Base-by-base conservation (phyloP, 2,329 filamentous ascomycete species). In the Periconia macrospinosa region DNA sequence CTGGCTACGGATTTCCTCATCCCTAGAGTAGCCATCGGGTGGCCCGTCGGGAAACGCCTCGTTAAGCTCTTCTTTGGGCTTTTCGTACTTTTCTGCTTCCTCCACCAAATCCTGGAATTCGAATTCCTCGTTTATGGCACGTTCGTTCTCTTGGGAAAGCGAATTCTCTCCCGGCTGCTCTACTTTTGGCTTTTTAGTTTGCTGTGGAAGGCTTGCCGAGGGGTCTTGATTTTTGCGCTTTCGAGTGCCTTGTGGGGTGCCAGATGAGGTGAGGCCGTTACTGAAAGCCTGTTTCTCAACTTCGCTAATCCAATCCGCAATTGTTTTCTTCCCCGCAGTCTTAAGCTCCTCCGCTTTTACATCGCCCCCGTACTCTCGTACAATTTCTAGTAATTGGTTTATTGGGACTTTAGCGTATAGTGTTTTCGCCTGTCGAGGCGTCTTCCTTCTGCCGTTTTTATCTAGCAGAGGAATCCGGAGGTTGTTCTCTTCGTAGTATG, bases 241-340 rank as follows among this genome's bases (percentile, higher is more conserved):
- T 37, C 11, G 7, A 33, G 30, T 13, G 30, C 13, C 13, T 33
- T 33, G 7, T 8, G 13, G 8, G 30, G 8, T 18, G 6, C 13
- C 17, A 23, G 17, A 18, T 7, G 41, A 23, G 6, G n/a, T 27
- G 23, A 8, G 8, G 3, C 19, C 17, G 11, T n/a, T 27, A 5
- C 52, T 59, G 5, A 63, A 51, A 10, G 63, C 61, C 13, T 54
- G 53, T 13, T 59, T 62, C 46, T 68, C 64, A 17, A 52, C 57
- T 15, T 55, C 47, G 20, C 63, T 60, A 18, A 66, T 63, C 59
- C 61, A 67, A 3, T 50, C 53, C 13, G 53, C 59, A 15, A 67
- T 57, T 7, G 47, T 53, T 10, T 35, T 41, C 30, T 59, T 63
- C 18, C 49, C 45, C 14, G 19, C 49, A 5, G 37, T 43, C 19